Base-by-base conservation (phyloP, 305 asterid genomes). In the Salvia sclarea region DNA sequence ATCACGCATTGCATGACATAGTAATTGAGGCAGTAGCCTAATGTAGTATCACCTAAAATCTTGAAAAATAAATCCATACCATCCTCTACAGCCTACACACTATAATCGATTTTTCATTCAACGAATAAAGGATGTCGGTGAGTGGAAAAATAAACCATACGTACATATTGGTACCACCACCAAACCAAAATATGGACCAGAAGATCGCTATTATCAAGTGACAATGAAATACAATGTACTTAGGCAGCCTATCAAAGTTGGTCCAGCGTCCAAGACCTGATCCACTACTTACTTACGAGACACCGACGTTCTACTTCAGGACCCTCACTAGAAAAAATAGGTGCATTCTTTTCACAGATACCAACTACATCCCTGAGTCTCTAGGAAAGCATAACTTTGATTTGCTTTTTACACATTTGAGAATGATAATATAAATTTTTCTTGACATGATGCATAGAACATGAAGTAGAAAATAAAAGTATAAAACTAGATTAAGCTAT, bases 171-270 rank as follows among this genome's bases (percentile, higher is more conserved):
- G 22, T 4, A 31, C 4, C 24, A 30, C 72, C 50, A 57, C 38
- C 45, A 44, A 58, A 44, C 28, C 41, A 45, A 58, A 55, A 17
- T 56, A 18, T 28, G 31, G 33, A 65, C n/a, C 8, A 1, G 47
- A 28, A 8, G 25, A 28, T 17, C 9, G 9, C 25, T 38, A 28
- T 9, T n/a, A 68, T 8, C 38, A 41, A 37, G 22, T 10, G n/a
- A 16, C 30, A 31, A 70, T 25, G 44, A 14, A 33, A 70, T 40
- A 38, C 18, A 12, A 33, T 2, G 7, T 10, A 21, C 1, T 10
- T 35, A 54, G 35, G 22, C 61, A 60, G 59, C 25, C 48, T 52
- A 33, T 5, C n/a, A 28, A 53, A 13, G n/a, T 43, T 67, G 45
- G 50, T n/a, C 31, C 31, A 54, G 45, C 37, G 18, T 54, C 22